Evolutionary conservation across 1,284 basidiomycete genomes (phyloP).

Genomic region (Fomes fomentarius): DNA sequence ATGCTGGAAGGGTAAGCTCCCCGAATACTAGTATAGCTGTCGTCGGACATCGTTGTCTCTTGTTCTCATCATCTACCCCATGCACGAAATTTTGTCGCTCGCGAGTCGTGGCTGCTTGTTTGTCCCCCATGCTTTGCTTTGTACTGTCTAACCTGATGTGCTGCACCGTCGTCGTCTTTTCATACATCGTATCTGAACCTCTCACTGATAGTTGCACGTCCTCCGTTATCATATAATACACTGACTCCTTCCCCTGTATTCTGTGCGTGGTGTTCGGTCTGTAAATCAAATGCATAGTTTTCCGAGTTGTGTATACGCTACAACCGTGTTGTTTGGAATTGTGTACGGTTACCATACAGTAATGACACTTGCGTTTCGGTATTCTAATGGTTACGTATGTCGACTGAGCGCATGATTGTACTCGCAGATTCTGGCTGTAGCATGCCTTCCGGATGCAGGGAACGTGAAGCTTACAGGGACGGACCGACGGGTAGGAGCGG

Average conservation of each 20-base stretch:
- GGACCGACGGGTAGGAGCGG: not conserved
- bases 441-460: not conserved
- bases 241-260: not conserved
- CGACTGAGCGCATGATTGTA: no score
- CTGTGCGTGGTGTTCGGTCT: not conserved
- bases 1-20: slow-evolving; percentile 32
- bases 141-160: slow-evolving; percentile 17
- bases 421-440: no score
- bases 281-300: slow-evolving; percentile 1
- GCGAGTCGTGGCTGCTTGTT: slow-evolving; percentile 5
- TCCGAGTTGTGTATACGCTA: not conserved
- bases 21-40: not conserved
- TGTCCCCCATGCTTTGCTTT: slow-evolving; percentile 19
- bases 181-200: not conserved
- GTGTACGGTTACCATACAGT: not conserved
- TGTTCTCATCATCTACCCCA: not conserved
- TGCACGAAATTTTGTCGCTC: slow-evolving; percentile 4
- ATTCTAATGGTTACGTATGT: no score
- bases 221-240: slow-evolving; percentile 9
- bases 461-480: not conserved
- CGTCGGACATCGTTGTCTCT: slow-evolving; percentile 1
- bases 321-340: not conserved
- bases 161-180: slow-evolving; percentile 11
- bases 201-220: slow-evolving; percentile 1
- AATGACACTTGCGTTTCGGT: not conserved